phyloP scores from a whole-genome alignment of 192 early-diverging fungal genomes.

The Gorgonomyces haynaldii region DNA sequence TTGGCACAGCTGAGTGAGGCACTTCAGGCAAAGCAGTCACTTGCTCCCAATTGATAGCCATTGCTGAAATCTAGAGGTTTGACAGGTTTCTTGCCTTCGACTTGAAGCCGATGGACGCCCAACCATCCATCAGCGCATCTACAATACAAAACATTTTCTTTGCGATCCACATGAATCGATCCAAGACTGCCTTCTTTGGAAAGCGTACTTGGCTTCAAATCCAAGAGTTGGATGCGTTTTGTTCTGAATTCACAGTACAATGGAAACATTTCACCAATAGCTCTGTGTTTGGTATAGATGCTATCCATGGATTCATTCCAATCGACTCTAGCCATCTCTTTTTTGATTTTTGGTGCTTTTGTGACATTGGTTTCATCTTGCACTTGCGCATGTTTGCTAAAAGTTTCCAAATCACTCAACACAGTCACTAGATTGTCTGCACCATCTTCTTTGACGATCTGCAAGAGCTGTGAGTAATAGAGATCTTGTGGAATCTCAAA shows the following conservation, averaged over 20 bases:
- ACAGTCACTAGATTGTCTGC: slow-evolving; percentile 49
- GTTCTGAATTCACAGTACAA: slow-evolving; percentile 35
- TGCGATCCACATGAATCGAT: slow-evolving; percentile 19
- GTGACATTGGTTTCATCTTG: slow-evolving; percentile 58
- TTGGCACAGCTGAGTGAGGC: too few relatives aligned
- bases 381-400: slow-evolving; percentile 35
- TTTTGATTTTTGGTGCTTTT: slow-evolving; percentile 56
- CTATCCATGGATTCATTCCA: slow-evolving; percentile 47
- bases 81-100: slow-evolving; percentile 47
- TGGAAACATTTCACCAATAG: slow-evolving; percentile 60
- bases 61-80: slow-evolving; percentile 55
- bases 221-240: slow-evolving; percentile 29
- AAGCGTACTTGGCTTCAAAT: slow-evolving; percentile 11
- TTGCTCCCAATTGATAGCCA: slow-evolving; percentile 53
- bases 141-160: slow-evolving; percentile 26
- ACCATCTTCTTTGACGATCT: slow-evolving; percentile 42
- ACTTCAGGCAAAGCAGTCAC: too few relatives aligned
- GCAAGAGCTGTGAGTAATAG: slow-evolving; percentile 15
- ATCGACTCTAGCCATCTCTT: slow-evolving; percentile 40
- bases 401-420: slow-evolving; percentile 44
- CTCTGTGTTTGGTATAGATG: slow-evolving; percentile 54
- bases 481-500: slow-evolving; percentile 23
- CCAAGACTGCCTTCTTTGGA: slow-evolving; percentile 28
- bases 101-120: slow-evolving; percentile 34
- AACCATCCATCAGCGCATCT: slow-evolving; percentile 44